phyloP scores from a whole-genome alignment of 139 green algal genomes.

The Raphidocelis subcapitata region DNA sequence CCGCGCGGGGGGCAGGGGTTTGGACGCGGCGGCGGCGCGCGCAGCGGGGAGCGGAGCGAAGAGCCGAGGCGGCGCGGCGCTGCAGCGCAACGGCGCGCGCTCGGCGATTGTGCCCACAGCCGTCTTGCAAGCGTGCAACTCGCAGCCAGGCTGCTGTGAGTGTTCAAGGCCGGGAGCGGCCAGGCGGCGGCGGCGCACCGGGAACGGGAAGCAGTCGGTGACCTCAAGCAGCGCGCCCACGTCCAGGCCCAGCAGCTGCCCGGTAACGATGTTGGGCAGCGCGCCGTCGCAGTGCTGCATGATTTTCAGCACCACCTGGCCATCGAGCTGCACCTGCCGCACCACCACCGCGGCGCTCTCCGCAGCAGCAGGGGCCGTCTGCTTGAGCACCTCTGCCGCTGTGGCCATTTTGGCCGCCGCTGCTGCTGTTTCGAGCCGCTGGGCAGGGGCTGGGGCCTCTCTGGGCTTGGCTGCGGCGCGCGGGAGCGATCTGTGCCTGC shows the following conservation, averaged over 20 bases:
- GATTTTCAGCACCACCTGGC: slow-evolving; percentile 90
- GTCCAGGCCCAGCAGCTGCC: slow-evolving; percentile 96
- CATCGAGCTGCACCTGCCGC: slow-evolving; percentile 75
- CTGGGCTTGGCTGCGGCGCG: too few relatives aligned
- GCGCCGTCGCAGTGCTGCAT: slow-evolving; percentile 91
- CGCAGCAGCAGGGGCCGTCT: background rate
- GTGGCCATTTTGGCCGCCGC: slow-evolving; percentile 17
- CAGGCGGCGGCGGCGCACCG: slow-evolving; percentile 52
- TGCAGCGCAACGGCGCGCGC: too few relatives aligned
- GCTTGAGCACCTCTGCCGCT: slow-evolving; percentile 21
- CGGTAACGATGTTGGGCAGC: slow-evolving; percentile 82
- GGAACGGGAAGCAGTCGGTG: slow-evolving; percentile 98
- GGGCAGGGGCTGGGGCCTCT: too few relatives aligned
- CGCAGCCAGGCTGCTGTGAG: too few relatives aligned
- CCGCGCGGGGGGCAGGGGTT: too few relatives aligned
- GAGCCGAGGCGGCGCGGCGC: too few relatives aligned
- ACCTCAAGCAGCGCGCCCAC: slow-evolving; percentile 94
- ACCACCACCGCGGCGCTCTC: slow-evolving; percentile 42
- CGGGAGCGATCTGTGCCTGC: too few relatives aligned
- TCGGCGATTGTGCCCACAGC: too few relatives aligned
- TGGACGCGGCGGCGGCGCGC: too few relatives aligned
- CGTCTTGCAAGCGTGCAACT: too few relatives aligned
- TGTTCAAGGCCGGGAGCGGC: background rate
- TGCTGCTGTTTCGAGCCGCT: too few relatives aligned
- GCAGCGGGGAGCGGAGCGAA: too few relatives aligned